Percentiles rank a stretch among this genome's conserved stretches.
Conservation (phyloP, 2,329 filamentous ascomycete species). For the Diplodia scrobiculata region DNA sequence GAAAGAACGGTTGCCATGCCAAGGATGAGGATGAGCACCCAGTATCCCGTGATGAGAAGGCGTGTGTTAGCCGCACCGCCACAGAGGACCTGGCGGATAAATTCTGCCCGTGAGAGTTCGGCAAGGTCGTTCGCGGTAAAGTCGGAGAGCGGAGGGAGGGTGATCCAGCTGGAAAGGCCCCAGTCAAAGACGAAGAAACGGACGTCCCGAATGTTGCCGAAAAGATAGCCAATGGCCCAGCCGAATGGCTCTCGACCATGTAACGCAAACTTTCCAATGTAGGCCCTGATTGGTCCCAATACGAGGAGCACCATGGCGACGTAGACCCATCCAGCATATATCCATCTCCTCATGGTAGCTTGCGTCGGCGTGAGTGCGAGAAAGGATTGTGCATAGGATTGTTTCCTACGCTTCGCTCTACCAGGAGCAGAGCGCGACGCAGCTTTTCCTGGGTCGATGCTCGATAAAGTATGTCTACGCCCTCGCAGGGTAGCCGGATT, state of each 20-base stretch:
- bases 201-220: conserved; percentile 75
- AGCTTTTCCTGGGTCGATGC: background rate
- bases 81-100: conserved; percentile 61
- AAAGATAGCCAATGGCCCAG: conserved; percentile 87
- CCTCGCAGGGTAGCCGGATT: conserved; percentile 15
- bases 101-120: conserved; percentile 53
- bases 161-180: conserved; percentile 74
- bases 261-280: conserved; percentile 69
- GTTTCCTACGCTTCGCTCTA: conserved; percentile 27
- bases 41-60: conserved; percentile 76
- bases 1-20: conserved; percentile 72
- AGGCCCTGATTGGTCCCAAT: conserved; percentile 69
- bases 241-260: conserved; percentile 77
- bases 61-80: conserved; percentile 79
- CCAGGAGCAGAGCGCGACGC: conserved; percentile 27
- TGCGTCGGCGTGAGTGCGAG: conserved; percentile 78
- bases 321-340: conserved; percentile 82
- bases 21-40: conserved; percentile 65
- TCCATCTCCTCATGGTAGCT: conserved; percentile 74
- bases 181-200: conserved; percentile 69
- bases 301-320: conserved; percentile 65
- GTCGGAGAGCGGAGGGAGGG: conserved; percentile 59
- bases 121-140: conserved; percentile 32
- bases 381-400: conserved; percentile 61
- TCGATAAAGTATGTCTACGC: conserved; percentile 43